Percentiles rank a stretch among this genome's conserved stretches.
These are phyloP conservation scores for Incumbomyces lentus DNA, from an alignment of 2,329 filamentous ascomycete genomes.

Conservation along the genomic window DNA sequence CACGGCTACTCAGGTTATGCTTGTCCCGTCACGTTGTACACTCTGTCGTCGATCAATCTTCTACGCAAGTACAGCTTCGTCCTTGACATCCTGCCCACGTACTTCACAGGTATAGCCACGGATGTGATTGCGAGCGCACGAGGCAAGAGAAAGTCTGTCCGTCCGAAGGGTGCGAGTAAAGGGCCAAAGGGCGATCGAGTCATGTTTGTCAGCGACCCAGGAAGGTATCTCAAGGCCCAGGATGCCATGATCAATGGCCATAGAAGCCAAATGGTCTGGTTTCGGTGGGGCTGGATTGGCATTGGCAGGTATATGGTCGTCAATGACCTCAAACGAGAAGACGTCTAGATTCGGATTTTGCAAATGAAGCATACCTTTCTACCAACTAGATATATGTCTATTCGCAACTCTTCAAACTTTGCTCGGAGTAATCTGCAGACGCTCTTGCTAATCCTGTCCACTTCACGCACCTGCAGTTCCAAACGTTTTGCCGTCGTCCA, in stretches of 20 bases:
- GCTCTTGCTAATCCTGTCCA: too few relatives aligned
- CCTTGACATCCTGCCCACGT: constrained; percentile 63
- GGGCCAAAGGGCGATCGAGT: constrained; percentile 44
- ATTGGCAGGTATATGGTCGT: constrained; percentile 90
- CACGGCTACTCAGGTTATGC: constrained; percentile 53
- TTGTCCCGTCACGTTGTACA: constrained; percentile 74
- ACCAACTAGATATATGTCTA: too few relatives aligned
- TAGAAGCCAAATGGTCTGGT: constrained; percentile 97
- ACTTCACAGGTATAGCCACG: constrained; percentile 45
- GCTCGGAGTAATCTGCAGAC: too few relatives aligned
- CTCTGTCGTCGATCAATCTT: constrained; percentile 61
- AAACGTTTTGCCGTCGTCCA: too few relatives aligned
- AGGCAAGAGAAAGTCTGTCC: constrained; percentile 9
- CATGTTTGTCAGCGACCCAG: constrained; percentile 60
- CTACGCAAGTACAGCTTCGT: constrained; percentile 72
- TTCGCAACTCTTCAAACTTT: too few relatives aligned
- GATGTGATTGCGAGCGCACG: constrained; percentile 19
- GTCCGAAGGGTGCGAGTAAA: constrained; percentile 17
- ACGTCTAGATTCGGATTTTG: not conserved
- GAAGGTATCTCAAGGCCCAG: constrained; percentile 58
- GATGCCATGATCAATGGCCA: constrained; percentile 83
- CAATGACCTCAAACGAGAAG: constrained; percentile 65
- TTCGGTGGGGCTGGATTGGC: constrained; percentile 88
- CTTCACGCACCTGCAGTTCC: too few relatives aligned
- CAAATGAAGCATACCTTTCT: too few relatives aligned